phyloP scores from a whole-genome alignment of 331 rosid species.

The Quercus tomentella region DNA sequence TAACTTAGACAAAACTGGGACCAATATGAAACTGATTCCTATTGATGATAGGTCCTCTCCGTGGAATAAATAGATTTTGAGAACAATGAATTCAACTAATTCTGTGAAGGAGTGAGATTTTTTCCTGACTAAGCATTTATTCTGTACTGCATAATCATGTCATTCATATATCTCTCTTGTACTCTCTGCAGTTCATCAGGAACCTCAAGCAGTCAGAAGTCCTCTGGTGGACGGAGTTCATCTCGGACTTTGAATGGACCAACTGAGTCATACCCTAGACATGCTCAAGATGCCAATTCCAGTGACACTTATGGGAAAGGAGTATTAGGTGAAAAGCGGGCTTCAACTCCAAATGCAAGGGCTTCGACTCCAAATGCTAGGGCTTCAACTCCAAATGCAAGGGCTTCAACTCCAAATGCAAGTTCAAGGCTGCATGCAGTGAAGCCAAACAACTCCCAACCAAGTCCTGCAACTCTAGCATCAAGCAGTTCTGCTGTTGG shows the following conservation, averaged over 20 bases:
- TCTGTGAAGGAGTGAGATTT: background rate
- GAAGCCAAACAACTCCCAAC: constrained; percentile 45
- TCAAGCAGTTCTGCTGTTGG: constrained; percentile 74
- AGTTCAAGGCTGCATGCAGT: constrained; percentile 35
- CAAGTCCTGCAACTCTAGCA: constrained; percentile 36
- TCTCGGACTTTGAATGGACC: constrained; percentile 43
- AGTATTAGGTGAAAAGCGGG: constrained; percentile 48
- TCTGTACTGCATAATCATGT: background rate
- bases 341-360: constrained; percentile 27
- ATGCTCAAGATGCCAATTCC: constrained; percentile 34
- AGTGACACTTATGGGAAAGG: constrained; percentile 35
- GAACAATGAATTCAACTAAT: background rate
- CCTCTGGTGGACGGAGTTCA: constrained; percentile 41
- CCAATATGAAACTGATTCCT: no score
- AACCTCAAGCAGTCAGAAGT: constrained; percentile 43
- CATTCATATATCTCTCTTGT: background rate
- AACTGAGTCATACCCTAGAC: constrained; percentile 44
- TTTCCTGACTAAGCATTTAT: background rate
- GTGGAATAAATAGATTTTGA: background rate
- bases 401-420: constrained; percentile 28
- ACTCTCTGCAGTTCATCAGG: constrained; percentile 45
- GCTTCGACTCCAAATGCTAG: no score
- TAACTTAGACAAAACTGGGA: background rate
- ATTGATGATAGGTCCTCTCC: no score
- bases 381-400: no score